Percentiles rank a stretch among this genome's conserved stretches.
phyloP scores from a whole-genome alignment of 2,329 filamentous ascomycete species.

The Scedosporium aurantiacum region DNA sequence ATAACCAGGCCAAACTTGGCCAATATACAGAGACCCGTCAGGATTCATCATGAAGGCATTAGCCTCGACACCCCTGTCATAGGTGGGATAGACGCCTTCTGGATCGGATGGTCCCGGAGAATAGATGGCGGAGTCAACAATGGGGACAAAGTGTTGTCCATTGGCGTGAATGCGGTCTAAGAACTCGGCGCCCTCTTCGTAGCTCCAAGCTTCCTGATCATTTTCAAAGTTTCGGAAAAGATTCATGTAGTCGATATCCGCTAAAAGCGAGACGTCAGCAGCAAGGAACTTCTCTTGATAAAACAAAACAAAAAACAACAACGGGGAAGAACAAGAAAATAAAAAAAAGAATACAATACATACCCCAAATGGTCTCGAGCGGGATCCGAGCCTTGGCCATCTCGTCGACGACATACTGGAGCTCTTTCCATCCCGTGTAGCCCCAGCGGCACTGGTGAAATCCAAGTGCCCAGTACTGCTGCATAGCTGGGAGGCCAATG shows the following conservation, averaged over 20 bases:
- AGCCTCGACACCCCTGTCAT: conserved; percentile 48
- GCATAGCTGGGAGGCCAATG: conserved; percentile 62
- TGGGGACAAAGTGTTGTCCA: conserved; percentile 60
- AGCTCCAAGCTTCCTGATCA: conserved; percentile 35
- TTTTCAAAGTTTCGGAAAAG: conserved; percentile 44
- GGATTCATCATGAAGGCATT: conserved; percentile 42
- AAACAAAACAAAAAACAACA: neutral
- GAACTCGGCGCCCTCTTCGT: conserved; percentile 21
- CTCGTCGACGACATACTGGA: conserved; percentile 56
- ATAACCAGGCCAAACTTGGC: conserved; percentile 65
- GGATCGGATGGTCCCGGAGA: conserved; percentile 59
- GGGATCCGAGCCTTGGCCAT: conserved; percentile 56
- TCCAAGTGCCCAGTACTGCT: conserved; percentile 72
- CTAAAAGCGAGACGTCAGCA: conserved; percentile 20
- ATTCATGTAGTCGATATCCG: conserved; percentile 63
- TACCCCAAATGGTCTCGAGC: conserved; percentile 60
- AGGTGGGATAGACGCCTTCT: conserved; percentile 52
- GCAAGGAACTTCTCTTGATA: neutral
- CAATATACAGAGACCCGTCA: conserved; percentile 45
- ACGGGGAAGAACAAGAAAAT: neutral
- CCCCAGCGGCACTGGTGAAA: conserved; percentile 71
- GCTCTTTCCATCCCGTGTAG: conserved; percentile 59
- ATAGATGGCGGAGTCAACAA: conserved; percentile 63
- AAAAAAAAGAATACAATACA: conserved; percentile 7
- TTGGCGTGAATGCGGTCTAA: conserved; percentile 50